Conservation (phyloP, 106 monocot species). For the Dioscorea zingiberensis region DNA sequence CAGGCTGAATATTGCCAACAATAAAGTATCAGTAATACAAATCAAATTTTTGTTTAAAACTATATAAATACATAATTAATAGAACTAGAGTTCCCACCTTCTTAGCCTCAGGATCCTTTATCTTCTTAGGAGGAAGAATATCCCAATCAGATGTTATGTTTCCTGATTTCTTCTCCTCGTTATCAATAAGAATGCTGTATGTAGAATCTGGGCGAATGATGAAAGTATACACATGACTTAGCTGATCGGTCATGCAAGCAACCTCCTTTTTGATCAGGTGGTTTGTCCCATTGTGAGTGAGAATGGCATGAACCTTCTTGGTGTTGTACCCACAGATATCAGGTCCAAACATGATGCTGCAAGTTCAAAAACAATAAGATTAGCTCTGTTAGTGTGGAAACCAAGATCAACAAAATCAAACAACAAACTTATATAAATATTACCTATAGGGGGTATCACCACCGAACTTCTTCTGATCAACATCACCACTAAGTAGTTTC, state of each 20-base stretch:
- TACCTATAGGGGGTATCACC: constrained; percentile 87
- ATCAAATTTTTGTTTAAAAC: no score
- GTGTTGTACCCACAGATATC: constrained; percentile 43
- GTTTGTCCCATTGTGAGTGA: constrained; percentile 39
- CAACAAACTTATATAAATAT: no score
- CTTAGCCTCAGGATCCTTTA: constrained; percentile 63
- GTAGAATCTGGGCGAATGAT: constrained; percentile 45
- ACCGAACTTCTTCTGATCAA: constrained; percentile 67
- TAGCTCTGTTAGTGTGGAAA: no score
- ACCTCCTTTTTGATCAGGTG: constrained; percentile 53
- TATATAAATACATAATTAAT: no score
- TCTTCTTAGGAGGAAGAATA: constrained; percentile 54
- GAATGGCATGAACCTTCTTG: constrained; percentile 51
- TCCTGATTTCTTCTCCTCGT: constrained; percentile 42
- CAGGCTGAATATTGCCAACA: constrained; percentile 31
- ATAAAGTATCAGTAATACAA: no score
- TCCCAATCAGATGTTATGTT: constrained; percentile 48
- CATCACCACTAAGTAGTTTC: constrained; percentile 66
- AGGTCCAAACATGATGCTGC: constrained; percentile 56
- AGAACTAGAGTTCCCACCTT: constrained; percentile 22
- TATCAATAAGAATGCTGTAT: constrained; percentile 57
- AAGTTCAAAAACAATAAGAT: background rate
- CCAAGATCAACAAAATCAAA: background rate
- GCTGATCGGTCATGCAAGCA: constrained; percentile 47
- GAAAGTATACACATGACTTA: constrained; percentile 54